A percentile compares a stretch with the other conserved stretches of the same genome.
These are phyloP conservation scores for Blattamonas nauphoetae DNA, from an alignment of 78 protist genomes.

Conservation along the genomic window DNA sequence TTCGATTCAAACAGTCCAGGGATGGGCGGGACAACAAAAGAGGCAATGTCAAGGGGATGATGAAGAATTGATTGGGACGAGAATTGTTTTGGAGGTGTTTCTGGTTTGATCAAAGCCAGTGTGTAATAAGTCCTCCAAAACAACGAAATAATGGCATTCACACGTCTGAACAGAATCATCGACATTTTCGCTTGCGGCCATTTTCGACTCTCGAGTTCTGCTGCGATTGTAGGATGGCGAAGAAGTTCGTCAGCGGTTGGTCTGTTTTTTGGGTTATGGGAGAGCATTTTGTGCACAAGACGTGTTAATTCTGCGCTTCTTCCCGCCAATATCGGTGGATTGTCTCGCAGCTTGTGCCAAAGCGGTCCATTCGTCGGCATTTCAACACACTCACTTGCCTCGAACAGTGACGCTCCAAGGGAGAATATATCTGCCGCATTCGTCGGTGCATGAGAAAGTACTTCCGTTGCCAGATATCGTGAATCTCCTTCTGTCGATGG, in stretches of 20 bases:
- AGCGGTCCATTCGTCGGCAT: conserved; percentile 54
- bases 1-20: too few species aligned
- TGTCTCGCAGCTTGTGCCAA: conserved; percentile 33
- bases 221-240: too few species aligned
- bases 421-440: conserved; percentile 42
- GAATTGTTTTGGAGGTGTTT: too few species aligned
- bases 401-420: conserved; percentile 46
- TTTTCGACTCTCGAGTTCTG: too few species aligned
- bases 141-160: too few species aligned
- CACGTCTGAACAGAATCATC: too few species aligned
- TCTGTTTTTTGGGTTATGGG: neutral
- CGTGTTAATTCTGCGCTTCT: neutral
- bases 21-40: too few species aligned
- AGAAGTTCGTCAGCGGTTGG: neutral
- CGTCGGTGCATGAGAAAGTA: conserved; percentile 30
- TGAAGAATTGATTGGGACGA: too few species aligned
- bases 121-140: too few species aligned
- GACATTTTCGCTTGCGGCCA: too few species aligned
- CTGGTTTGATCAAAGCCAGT: too few species aligned
- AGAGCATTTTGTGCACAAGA: neutral
- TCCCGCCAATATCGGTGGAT: neutral
- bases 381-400: conserved; percentile 42
- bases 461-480: conserved; percentile 46
- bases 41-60: too few species aligned
- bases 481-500: conserved; percentile 39